Evolutionary conservation across 352 stramenopile species (phyloP).

Genomic region (Pythium brachiatum): DNA sequence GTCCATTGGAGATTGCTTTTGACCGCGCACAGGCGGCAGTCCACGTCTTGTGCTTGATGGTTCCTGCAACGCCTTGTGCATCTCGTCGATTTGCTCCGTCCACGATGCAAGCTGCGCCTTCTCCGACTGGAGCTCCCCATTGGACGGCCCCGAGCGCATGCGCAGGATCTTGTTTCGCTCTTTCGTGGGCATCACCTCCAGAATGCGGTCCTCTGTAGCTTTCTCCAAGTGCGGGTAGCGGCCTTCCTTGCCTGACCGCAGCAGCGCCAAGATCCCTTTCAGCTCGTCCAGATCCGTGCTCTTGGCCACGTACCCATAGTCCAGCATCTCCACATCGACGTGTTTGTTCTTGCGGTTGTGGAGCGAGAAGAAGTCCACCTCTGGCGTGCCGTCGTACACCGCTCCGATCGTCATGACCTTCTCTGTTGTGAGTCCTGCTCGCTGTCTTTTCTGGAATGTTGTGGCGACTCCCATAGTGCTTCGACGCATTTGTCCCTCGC

Average conservation of each 20-base stretch:
- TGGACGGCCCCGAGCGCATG: slow-evolving; percentile 56
- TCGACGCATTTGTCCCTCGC: not conserved
- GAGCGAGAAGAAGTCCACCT: slow-evolving; percentile 76
- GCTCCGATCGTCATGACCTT: slow-evolving; percentile 35
- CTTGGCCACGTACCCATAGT: slow-evolving; percentile 90
- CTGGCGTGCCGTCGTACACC: slow-evolving; percentile 5
- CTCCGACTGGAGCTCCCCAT: slow-evolving; percentile 56
- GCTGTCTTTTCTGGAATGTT: slow-evolving; percentile 2
- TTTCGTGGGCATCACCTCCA: slow-evolving; percentile 71
- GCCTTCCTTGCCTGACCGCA: slow-evolving; percentile 89
- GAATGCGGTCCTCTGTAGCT: slow-evolving; percentile 71
- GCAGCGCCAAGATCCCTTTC: slow-evolving; percentile 77
- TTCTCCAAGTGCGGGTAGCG: slow-evolving; percentile 87
- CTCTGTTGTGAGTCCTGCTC: not conserved
- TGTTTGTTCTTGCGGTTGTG: slow-evolving; percentile 66
- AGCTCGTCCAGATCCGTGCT: slow-evolving; percentile 84
- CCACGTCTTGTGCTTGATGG: slow-evolving; percentile 5
- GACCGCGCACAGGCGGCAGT: slow-evolving; percentile 58
- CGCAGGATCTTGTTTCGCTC: slow-evolving; percentile 72
- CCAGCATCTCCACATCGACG: slow-evolving; percentile 87
- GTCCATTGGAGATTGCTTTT: slow-evolving; percentile 15
- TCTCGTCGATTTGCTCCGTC: slow-evolving; percentile 53
- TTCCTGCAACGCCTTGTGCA: slow-evolving; percentile 45
- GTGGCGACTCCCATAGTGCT: not conserved
- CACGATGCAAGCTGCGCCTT: slow-evolving; percentile 64